A percentile compares a stretch with the other conserved stretches of the same genome.
These are phyloP conservation scores for Infundibulicybe gibba DNA, from an alignment of 768 basidiomycete genomes.

Conservation along the genomic window DNA sequence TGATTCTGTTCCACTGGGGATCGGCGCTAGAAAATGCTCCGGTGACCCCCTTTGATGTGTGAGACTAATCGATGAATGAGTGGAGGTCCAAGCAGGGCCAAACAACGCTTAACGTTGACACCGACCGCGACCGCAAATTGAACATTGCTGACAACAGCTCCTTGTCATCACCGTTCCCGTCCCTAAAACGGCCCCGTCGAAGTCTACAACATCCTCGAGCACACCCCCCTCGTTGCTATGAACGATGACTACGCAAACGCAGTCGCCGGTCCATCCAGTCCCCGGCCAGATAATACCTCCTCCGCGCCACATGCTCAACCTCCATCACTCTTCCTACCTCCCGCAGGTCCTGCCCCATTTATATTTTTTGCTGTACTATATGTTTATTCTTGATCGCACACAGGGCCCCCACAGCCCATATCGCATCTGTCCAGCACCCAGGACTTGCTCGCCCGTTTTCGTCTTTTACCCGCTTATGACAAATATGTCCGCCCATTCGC, in stretches of 20 bases:
- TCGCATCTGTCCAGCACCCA: constrained; percentile 69
- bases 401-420: constrained; percentile 35
- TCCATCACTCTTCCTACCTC: constrained; percentile 33
- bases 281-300: constrained; percentile 6
- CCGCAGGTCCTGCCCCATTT: constrained; percentile 27
- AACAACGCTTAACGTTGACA: constrained; percentile 11
- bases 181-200: constrained; percentile 11
- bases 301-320: constrained; percentile 25
- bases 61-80: neutral
- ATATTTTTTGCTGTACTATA: constrained; percentile 1
- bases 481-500: constrained; percentile 67
- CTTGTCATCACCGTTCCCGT: constrained; percentile 16
- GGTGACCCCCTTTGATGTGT: no score
- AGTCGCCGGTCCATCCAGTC: constrained; percentile 59
- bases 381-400: constrained; percentile 2
- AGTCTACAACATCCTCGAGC: constrained; percentile 11
- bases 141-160: constrained; percentile 8
- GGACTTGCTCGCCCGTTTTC: constrained; percentile 72
- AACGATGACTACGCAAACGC: constrained; percentile 46
- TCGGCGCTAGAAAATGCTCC: no score
- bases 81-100: constrained; percentile 15
- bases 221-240: constrained; percentile 23
- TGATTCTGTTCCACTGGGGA: no score
- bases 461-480: constrained; percentile 72
- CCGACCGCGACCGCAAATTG: neutral